A percentile compares a stretch with the other conserved stretches of the same genome.
Evolutionary conservation across 2,329 filamentous ascomycete species (phyloP).

Genomic region (Colletotrichum higginsianum): DNA sequence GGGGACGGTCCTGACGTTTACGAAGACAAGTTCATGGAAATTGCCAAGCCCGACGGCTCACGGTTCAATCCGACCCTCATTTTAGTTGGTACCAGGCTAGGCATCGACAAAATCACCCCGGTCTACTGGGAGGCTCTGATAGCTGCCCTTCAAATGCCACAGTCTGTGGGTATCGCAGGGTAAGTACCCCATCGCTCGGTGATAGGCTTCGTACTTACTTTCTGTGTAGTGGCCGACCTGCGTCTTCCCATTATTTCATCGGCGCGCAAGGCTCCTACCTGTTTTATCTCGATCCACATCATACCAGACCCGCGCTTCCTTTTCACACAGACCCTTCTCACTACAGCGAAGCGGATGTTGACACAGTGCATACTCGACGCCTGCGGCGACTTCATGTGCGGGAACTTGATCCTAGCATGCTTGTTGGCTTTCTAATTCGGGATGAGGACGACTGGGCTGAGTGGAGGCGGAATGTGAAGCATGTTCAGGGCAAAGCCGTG

Average conservation of each 20-base stretch:
- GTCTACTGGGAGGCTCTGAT: conserved; percentile 97
- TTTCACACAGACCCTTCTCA: conserved; percentile 69
- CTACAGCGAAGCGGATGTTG: conserved; percentile 81
- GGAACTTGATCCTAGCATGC: conserved; percentile 98
- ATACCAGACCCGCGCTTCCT: conserved; percentile 82
- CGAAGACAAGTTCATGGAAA: conserved; percentile 86
- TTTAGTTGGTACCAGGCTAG: conserved; percentile 88
- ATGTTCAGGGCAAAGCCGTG: conserved; percentile 85
- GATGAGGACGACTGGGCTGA: conserved; percentile 86
- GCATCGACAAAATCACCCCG: conserved; percentile 93
- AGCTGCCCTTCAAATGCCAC: conserved; percentile 85
- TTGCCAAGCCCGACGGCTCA: conserved; percentile 77
- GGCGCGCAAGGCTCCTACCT: conserved; percentile 79
- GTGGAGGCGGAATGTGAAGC: conserved; percentile 84
- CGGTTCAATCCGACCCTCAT: conserved; percentile 88
- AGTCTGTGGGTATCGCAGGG: conserved; percentile 97
- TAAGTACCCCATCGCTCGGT: conserved; percentile 58
- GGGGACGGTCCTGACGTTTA: conserved; percentile 94
- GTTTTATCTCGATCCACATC: conserved; percentile 96
- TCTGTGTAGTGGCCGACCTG: conserved; percentile 82
- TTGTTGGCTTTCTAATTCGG: conserved; percentile 91
- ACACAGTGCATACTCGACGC: conserved; percentile 89
- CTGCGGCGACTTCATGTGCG: conserved; percentile 86
- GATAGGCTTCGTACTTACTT: conserved; percentile 22
- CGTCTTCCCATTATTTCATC: conserved; percentile 81